A percentile compares a stretch with the other conserved stretches of the same genome.
These are phyloP conservation scores for Scheffersomyces lignicola DNA, from an alignment of 1,139 yeast genomes.

Conservation along the genomic window DNA sequence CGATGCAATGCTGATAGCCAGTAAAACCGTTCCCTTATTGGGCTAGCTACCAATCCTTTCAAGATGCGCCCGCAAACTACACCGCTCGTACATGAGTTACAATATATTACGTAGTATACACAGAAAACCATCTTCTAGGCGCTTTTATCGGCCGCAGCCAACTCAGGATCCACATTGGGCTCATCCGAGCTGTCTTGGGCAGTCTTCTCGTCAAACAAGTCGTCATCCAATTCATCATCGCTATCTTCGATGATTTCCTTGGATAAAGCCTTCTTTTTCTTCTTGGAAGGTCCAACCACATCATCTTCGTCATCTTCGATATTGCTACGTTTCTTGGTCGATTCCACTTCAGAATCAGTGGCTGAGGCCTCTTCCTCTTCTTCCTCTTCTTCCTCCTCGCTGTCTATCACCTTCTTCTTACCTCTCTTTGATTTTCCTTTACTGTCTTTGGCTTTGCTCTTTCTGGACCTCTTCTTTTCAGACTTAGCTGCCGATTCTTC, in stretches of 20 bases:
- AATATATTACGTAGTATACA: too few species aligned
- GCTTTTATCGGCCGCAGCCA: slow-evolving; percentile 5
- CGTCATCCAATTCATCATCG: slow-evolving; percentile 48
- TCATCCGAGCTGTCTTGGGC: slow-evolving; percentile 7
- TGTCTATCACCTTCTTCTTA: slow-evolving; percentile 30
- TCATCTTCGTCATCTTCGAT: slow-evolving; percentile 24
- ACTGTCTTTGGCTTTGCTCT: slow-evolving; percentile 14
- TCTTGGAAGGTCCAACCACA: slow-evolving; percentile 13
- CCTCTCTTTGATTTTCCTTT: slow-evolving; percentile 19
- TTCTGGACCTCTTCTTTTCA: slow-evolving; percentile 21
- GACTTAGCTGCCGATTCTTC: slow-evolving; percentile 23
- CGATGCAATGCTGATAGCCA: too few species aligned
- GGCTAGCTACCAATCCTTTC: too few species aligned
- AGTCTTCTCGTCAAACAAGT: slow-evolving; percentile 16
- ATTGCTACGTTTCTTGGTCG: slow-evolving; percentile 19
- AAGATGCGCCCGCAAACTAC: too few species aligned
- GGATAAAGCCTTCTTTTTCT: slow-evolving; percentile 38
- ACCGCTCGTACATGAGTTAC: too few species aligned
- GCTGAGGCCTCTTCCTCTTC: slow-evolving; percentile 20
- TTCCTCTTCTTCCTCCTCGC: slow-evolving; percentile 19
- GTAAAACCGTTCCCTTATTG: too few species aligned
- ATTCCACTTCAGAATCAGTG: slow-evolving; percentile 18
- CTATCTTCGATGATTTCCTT: slow-evolving; percentile 54
- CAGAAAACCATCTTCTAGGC: background rate
- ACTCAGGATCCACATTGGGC: slow-evolving; percentile 4